Evolutionary conservation across 345 rosid species (phyloP), one percentile per base, ranked within the genome.

Genomic region (Isatis tinctoria): DNA sequence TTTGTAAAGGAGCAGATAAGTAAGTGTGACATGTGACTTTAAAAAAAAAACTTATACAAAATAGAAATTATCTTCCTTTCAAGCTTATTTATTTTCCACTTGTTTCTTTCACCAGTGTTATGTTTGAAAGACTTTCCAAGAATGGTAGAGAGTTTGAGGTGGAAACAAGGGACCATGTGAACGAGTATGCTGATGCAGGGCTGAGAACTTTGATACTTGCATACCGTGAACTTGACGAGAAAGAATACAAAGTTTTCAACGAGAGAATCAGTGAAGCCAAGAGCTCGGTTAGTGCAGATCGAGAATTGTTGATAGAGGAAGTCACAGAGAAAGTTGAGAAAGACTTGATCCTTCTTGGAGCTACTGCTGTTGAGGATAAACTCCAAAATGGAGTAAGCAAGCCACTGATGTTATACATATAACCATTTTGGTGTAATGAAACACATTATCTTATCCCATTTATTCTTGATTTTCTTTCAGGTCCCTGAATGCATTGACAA

Each of bases 1-100:
- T 91, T 53, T 87, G 83, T 80, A 93, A 93, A 84, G 98, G 98
- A 36, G 98, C 98, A 40, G 98, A 93, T 84, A 93, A 94, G 98
- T 90, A 61, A 44, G 79, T 68, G 62, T 60, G 45, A 43, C 6
- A n/a, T 60, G 35, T 39, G 17, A 20, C 36, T 67, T 60, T 6
- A 41, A 5, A 13, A 27, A 13, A 22, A 40, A 28, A 18, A 9
- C 22, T 11, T 37, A n/a, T 27, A 40, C 36, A 20, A 10, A 28
- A 26, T 22, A 18, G 12, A 49, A 27, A 52, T 11, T 27, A 18
- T 18, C 43, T 60, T 57, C 61, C 26, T 17, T 30, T 60, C 24
- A 32, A 41, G 32, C 62, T 60, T 39, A 30, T 6, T 10, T 8
- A n/a, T 32, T 20, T 47, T 20, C 48, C 48, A n/a, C 20, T 43